phyloP scores from a whole-genome alignment of 306 rosid species.

The Begonia loranthoides region DNA sequence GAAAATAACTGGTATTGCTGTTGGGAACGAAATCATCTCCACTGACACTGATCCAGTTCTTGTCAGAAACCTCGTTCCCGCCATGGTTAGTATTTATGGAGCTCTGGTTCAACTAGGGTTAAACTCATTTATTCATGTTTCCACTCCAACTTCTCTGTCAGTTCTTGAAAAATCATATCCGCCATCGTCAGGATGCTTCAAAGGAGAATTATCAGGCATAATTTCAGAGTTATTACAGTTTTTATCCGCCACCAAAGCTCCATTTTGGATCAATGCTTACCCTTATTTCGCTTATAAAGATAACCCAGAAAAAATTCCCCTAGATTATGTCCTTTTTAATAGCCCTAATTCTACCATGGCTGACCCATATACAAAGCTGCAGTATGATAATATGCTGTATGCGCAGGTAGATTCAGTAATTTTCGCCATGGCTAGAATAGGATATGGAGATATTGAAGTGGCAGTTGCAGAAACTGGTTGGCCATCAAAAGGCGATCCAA shows the following conservation, averaged over 20 bases:
- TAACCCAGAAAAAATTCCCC: slow-evolving; percentile 36
- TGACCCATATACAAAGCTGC: slow-evolving; percentile 60
- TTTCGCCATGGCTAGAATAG: slow-evolving; percentile 73
- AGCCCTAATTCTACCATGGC: slow-evolving; percentile 52
- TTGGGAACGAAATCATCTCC: slow-evolving; percentile 71
- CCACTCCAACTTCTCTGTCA: slow-evolving; percentile 76
- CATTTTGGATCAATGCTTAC: slow-evolving; percentile 95
- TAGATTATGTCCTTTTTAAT: slow-evolving; percentile 61
- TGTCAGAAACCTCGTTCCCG: slow-evolving; percentile 55
- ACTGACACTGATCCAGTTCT: slow-evolving; percentile 41
- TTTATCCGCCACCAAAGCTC: slow-evolving; percentile 49
- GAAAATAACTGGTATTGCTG: slow-evolving; percentile 65
- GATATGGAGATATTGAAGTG: slow-evolving; percentile 59
- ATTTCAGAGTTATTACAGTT: slow-evolving; percentile 65
- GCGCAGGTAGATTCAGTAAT: slow-evolving; percentile 80
- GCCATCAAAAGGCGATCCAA: slow-evolving; percentile 75
- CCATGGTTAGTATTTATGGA: slow-evolving; percentile 55
- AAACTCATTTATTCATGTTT: slow-evolving; percentile 46
- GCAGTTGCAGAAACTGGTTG: slow-evolving; percentile 84
- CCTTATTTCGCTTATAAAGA: slow-evolving; percentile 80
- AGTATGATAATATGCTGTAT: slow-evolving; percentile 83
- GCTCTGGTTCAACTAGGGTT: slow-evolving; percentile 60
- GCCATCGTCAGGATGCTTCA: slow-evolving; percentile 84
- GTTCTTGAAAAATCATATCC: slow-evolving; percentile 74
- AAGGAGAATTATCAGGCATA: slow-evolving; percentile 31